Conservation (phyloP, 768 basidiomycete genomes). For the Calocera cornea region DNA sequence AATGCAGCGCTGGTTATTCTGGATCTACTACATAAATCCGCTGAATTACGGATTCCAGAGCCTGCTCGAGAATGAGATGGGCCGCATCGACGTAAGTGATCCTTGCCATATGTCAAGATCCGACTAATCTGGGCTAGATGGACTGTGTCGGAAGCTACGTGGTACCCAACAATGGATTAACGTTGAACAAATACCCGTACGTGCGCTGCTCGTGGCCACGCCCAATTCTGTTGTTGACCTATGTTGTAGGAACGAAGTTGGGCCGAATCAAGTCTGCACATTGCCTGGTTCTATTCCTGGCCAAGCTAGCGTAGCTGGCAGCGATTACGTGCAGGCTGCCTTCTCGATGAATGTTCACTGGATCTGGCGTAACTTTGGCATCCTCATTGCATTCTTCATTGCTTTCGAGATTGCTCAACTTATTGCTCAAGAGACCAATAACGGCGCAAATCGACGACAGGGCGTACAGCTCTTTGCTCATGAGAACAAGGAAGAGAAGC, state of each 20-base stretch:
- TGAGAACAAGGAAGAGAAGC: conserved; percentile 30
- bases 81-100: conserved; percentile 46
- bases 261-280: conserved; percentile 66
- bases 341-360: conserved; percentile 35
- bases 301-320: conserved; percentile 36
- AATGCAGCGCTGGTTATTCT: conserved; percentile 76
- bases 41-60: conserved; percentile 65
- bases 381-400: conserved; percentile 56
- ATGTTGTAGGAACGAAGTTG: not conserved
- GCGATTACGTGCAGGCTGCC: conserved; percentile 46
- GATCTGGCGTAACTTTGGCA: conserved; percentile 51
- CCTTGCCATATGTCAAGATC: conserved; percentile 39
- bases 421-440: conserved; percentile 48
- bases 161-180: conserved; percentile 48
- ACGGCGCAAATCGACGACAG: conserved; percentile 28
- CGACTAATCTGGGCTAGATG: conserved; percentile 39
- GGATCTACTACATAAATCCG: conserved; percentile 78
- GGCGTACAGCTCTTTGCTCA: conserved; percentile 55
- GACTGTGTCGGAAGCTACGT: conserved; percentile 54
- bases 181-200: conserved; percentile 47
- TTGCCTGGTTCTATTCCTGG: conserved; percentile 53
- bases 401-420: conserved; percentile 58
- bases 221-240: too few relatives aligned
- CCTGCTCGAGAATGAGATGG: conserved; percentile 77
- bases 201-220: conserved; percentile 18